phyloP scores from a whole-genome alignment of 805 yeast species.

The Kazachstania viticola region DNA sequence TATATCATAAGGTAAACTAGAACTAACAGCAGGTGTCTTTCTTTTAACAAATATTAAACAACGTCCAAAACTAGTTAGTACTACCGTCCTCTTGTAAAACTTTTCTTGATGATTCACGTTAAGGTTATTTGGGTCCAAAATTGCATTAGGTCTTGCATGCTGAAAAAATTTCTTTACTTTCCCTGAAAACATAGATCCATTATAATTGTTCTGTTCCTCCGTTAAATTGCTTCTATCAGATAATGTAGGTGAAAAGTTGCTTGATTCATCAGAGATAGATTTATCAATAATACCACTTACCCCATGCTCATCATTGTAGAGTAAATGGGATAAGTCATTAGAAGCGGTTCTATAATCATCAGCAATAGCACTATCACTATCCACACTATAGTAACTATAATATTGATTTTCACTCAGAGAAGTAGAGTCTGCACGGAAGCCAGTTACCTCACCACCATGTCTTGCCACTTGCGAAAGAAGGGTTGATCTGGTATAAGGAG shows the following conservation, averaged over 20 bases:
- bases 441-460: slow-evolving; percentile 33
- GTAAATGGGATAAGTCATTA: slow-evolving; percentile 2
- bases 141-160: slow-evolving; percentile 16
- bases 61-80: slow-evolving; percentile 55
- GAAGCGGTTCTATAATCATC: slow-evolving; percentile 9
- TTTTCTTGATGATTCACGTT: slow-evolving; percentile 20
- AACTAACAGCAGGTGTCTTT: slow-evolving; percentile 23
- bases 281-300: background rate
- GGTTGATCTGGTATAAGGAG: slow-evolving; percentile 26
- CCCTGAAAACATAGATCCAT: slow-evolving; percentile 12
- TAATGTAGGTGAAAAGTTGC: too few species aligned
- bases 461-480: slow-evolving; percentile 35
- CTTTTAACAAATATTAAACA: slow-evolving; percentile 40
- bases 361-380: slow-evolving; percentile 7
- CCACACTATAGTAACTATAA: slow-evolving; percentile 16
- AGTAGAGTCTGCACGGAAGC: slow-evolving; percentile 28
- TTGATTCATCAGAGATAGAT: background rate
- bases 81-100: slow-evolving; percentile 37
- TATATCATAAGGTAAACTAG: slow-evolving; percentile 32
- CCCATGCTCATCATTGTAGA: slow-evolving; percentile 1
- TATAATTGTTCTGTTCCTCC: slow-evolving; percentile 1
- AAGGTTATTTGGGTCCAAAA: slow-evolving; percentile 2
- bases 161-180: slow-evolving; percentile 22
- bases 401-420: slow-evolving; percentile 21
- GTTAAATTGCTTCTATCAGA: too few species aligned